Evolutionary conservation across 306 rosid species (phyloP).

Genomic region (Amphicarpaea edgeworthii): DNA sequence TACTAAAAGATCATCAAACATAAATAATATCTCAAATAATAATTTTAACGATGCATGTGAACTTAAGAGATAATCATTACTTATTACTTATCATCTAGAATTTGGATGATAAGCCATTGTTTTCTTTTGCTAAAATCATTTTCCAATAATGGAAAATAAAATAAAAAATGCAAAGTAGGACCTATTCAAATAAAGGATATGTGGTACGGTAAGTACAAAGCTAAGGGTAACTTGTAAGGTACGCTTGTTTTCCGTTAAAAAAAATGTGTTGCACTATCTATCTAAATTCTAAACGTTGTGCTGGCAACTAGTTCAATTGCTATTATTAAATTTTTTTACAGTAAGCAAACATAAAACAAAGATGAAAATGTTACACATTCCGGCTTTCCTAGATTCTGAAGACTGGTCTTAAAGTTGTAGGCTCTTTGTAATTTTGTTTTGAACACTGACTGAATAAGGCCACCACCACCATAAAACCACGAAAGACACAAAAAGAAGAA

Average conservation of each 20-base stretch:
- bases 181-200: slow-evolving; percentile 40
- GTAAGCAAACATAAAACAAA: slow-evolving; percentile 36
- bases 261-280: slow-evolving; percentile 18
- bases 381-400: slow-evolving; percentile 64
- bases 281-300: slow-evolving; percentile 29
- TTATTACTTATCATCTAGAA: no score
- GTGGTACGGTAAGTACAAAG: slow-evolving; percentile 68
- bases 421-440: slow-evolving; percentile 57
- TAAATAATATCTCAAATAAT: no score
- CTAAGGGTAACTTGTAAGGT: slow-evolving; percentile 42
- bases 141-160: slow-evolving; percentile 53
- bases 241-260: slow-evolving; percentile 40
- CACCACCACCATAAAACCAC: slow-evolving; percentile 48
- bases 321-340: slow-evolving; percentile 39
- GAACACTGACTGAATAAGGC: slow-evolving; percentile 51
- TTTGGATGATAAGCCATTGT: background rate
- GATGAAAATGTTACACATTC: slow-evolving; percentile 33
- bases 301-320: slow-evolving; percentile 50
- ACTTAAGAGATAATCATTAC: no score
- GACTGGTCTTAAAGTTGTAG: slow-evolving; percentile 72
- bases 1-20: no score
- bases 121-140: slow-evolving; percentile 7
- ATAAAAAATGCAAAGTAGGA: slow-evolving; percentile 45
- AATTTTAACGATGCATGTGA: no score
- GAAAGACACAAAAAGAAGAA: slow-evolving; percentile 54